Evolutionary conservation across 306 rosid genomes (phyloP).

Genomic region (Purshia tridentata): DNA sequence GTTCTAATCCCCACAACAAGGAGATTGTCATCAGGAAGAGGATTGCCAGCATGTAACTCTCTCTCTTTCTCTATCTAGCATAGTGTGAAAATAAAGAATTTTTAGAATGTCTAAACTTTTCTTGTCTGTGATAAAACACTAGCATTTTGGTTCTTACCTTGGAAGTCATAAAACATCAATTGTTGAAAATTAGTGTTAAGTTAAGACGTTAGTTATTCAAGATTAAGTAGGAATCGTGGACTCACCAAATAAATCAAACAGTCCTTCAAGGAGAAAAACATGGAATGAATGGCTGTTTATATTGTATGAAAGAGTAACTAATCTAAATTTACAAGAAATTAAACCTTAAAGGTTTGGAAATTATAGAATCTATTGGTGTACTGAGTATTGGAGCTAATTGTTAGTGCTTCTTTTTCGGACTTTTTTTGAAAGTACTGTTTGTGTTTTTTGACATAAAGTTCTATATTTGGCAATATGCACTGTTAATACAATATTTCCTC

Average conservation of each 20-base stretch:
- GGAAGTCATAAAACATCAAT: neutral
- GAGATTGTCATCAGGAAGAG: conserved; percentile 74
- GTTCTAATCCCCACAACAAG: conserved; percentile 58
- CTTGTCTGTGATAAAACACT: neutral
- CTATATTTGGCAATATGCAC: no score
- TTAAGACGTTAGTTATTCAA: neutral
- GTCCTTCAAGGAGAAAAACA: neutral
- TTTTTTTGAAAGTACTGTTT: neutral
- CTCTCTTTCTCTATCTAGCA: conserved; percentile 19
- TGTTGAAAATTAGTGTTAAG: neutral
- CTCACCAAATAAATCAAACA: neutral
- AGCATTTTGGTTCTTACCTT: neutral
- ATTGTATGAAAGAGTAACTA: neutral
- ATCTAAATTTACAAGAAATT: neutral
- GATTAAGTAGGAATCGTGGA: neutral
- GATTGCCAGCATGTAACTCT: conserved; percentile 74
- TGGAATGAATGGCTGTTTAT: neutral
- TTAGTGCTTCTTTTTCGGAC: neutral
- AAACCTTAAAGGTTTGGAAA: neutral
- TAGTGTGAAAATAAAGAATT: no score
- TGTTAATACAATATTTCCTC: neutral
- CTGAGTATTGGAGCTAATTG: neutral
- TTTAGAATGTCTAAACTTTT: neutral
- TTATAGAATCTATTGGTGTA: neutral
- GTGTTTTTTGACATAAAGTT: no score